Percentiles rank a stretch among this genome's conserved stretches.
Evolutionary conservation across 805 yeast genomes (phyloP).

Genomic region (Phaffomyces thermotolerans): DNA sequence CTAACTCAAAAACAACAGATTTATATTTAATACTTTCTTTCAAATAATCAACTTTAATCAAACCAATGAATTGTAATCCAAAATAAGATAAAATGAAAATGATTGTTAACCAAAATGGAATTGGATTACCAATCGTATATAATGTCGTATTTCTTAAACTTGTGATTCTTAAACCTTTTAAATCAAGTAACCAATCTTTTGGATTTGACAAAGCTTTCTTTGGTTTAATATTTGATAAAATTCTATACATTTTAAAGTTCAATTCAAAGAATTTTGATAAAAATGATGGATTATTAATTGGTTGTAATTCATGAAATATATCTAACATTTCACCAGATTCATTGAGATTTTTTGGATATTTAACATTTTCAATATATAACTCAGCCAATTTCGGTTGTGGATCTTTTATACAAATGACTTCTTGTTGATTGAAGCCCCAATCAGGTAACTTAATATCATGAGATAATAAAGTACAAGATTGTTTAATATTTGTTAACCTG

Average conservation of each 20-base stretch:
- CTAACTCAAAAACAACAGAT: constrained; percentile 21
- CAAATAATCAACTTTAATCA: constrained; percentile 21
- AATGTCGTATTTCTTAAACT: constrained; percentile 37
- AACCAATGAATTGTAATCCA: constrained; percentile 16
- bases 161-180: constrained; percentile 56
- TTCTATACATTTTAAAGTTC: constrained; percentile 13
- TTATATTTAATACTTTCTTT: constrained; percentile 10
- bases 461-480: constrained; percentile 66
- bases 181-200: constrained; percentile 52
- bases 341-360: constrained; percentile 17
- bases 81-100: constrained; percentile 25
- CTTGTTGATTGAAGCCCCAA: constrained; percentile 83
- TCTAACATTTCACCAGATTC: constrained; percentile 22
- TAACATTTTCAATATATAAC: constrained; percentile 68
- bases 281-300: constrained; percentile 13
- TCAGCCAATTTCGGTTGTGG: constrained; percentile 62
- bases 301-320: constrained; percentile 18
- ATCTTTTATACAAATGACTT: constrained; percentile 75
- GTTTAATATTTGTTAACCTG: constrained; percentile 57
- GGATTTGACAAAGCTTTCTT: constrained; percentile 28
- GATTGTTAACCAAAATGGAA: constrained; percentile 44
- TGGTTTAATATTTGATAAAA: constrained; percentile 11
- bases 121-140: constrained; percentile 59
- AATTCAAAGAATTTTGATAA: constrained; percentile 19
- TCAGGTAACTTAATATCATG: constrained; percentile 70